These are phyloP conservation scores for Podospora didyma DNA, from an alignment of 495 filamentous ascomycete species.

Conservation along the genomic window DNA sequence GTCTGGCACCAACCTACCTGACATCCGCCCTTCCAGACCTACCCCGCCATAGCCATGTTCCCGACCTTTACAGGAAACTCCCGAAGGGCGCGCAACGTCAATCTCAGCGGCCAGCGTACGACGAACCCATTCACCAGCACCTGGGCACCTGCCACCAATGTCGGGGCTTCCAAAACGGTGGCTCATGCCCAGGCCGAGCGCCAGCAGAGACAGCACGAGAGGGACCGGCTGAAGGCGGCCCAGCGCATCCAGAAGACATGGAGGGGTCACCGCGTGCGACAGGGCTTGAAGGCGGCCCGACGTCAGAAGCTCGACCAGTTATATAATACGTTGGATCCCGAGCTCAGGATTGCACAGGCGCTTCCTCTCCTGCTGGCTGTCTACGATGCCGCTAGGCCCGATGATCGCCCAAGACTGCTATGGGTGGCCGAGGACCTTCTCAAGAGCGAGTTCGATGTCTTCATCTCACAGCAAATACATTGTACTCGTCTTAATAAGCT, in stretches of 20 bases:
- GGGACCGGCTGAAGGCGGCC: constrained; percentile 70
- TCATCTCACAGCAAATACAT: constrained; percentile 15
- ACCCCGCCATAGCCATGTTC: constrained; percentile 58
- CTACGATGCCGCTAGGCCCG: constrained; percentile 22
- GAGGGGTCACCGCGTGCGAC: constrained; percentile 71
- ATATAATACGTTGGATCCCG: constrained; percentile 20
- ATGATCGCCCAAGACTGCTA: constrained; percentile 34
- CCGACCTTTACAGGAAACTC: constrained; percentile 84
- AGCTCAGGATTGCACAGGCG: constrained; percentile 27
- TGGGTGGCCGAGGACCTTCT: constrained; percentile 35
- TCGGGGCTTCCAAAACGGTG: constrained; percentile 70
- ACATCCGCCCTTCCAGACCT: no score
- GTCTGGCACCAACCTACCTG: no score
- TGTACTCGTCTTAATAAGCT: constrained; percentile 29
- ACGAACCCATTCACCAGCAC: constrained; percentile 67
- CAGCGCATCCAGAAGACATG: constrained; percentile 75
- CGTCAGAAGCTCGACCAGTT: constrained; percentile 65
- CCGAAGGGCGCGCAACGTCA: constrained; percentile 82
- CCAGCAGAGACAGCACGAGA: constrained; percentile 71
- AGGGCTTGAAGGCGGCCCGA: constrained; percentile 51
- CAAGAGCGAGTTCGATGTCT: constrained; percentile 24
- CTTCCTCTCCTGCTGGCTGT: constrained; percentile 32
- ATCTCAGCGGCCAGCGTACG: constrained; percentile 78
- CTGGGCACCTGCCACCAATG: constrained; percentile 37
- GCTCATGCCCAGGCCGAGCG: constrained; percentile 84